Conservation (phyloP, 2,329 filamentous ascomycete species). For the Fusarium algeriense region DNA sequence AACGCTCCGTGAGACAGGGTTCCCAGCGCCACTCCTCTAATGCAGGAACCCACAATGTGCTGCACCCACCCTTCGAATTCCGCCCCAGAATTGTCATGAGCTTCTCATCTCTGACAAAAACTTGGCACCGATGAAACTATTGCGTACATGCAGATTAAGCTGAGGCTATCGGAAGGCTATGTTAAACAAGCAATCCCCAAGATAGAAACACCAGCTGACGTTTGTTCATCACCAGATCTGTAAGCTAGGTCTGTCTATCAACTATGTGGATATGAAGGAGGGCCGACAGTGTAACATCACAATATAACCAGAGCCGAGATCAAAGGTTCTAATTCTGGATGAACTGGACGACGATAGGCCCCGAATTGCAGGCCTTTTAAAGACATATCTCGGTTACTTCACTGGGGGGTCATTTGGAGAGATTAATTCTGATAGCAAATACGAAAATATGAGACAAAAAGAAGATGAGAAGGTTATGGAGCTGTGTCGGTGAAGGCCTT, state of each 20-base stretch:
- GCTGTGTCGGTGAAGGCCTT: constrained; percentile 14
- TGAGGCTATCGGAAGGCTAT: constrained; percentile 17
- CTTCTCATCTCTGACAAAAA: constrained; percentile 16
- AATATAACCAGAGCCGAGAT: constrained; percentile 37
- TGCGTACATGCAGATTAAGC: constrained; percentile 1
- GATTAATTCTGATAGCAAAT: constrained; percentile 14
- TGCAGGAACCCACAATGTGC: constrained; percentile 45
- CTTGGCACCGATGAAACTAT: constrained; percentile 35
- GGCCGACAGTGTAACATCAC: constrained; percentile 21
- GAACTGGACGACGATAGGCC: neutral
- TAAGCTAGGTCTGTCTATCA: constrained; percentile 23
- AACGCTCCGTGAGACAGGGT: constrained; percentile 14
- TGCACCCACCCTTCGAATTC: neutral
- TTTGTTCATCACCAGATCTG: constrained; percentile 17
- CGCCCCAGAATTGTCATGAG: constrained; percentile 18
- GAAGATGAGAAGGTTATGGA: neutral
- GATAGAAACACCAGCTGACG: constrained; percentile 21
- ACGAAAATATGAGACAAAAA: neutral
- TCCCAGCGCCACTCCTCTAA: constrained; percentile 31
- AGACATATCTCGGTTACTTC: constrained; percentile 29
- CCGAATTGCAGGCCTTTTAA: constrained; percentile 6
- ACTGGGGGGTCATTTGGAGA: constrained; percentile 4
- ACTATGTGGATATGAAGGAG: constrained; percentile 24
- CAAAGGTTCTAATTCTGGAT: constrained; percentile 35
- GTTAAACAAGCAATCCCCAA: constrained; percentile 23